A percentile compares a stretch with the other conserved stretches of the same genome.
phyloP scores from a whole-genome alignment of 768 basidiomycete genomes.

The Cystoderma amianthinum region DNA sequence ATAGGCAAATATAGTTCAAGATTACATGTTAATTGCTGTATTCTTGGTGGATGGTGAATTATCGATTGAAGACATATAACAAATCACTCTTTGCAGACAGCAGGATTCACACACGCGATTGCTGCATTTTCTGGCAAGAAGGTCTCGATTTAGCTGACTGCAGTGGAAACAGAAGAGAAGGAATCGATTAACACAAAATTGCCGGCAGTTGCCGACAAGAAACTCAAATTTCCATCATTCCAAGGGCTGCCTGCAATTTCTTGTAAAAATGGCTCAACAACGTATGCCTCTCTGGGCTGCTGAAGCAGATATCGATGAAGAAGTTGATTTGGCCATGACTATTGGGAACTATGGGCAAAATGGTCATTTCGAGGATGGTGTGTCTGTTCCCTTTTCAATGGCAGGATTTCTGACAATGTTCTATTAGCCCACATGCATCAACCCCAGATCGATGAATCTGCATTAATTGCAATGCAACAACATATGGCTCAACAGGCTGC shows the following conservation, averaged over 20 bases:
- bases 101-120: too few relatives aligned
- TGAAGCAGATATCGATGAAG: conserved; percentile 77
- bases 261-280: conserved; percentile 54
- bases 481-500: conserved; percentile 82
- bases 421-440: conserved; percentile 35
- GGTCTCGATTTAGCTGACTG: too few relatives aligned
- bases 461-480: conserved; percentile 69
- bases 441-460: conserved; percentile 64
- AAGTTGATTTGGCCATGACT: conserved; percentile 64
- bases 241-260: conserved; percentile 4
- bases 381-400: conserved; percentile 7
- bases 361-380: conserved; percentile 64
- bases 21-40: too few relatives aligned
- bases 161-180: too few relatives aligned
- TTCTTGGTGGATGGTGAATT: too few relatives aligned
- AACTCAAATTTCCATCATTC: conserved; percentile 23
- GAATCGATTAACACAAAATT: too few relatives aligned
- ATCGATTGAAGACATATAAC: too few relatives aligned
- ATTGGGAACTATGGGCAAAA: conserved; percentile 66
- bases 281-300: conserved; percentile 69
- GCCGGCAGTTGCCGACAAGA: conserved; percentile 23
- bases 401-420: conserved; percentile 7
- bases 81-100: too few relatives aligned
- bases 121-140: too few relatives aligned
- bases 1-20: too few relatives aligned